Percentiles rank a stretch among this genome's conserved stretches.
Evolutionary conservation across 176 grass and related monocot species (phyloP).

Genomic region (Dactylis glomerata): DNA sequence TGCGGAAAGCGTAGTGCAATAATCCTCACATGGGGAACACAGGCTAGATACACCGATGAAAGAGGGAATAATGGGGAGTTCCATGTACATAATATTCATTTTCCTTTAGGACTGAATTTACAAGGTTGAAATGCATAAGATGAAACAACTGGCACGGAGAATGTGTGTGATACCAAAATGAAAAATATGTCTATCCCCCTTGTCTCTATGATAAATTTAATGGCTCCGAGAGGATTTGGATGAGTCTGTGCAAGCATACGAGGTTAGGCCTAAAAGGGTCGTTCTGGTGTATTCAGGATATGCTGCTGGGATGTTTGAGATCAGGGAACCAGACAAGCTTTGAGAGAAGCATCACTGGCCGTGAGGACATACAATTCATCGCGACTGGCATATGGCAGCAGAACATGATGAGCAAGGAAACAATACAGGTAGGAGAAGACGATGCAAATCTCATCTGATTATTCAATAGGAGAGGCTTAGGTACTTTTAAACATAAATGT

Average conservation of each 20-base stretch:
- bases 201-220: not conserved
- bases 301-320: not conserved
- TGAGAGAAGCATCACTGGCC: not conserved
- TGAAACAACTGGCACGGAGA: not conserved
- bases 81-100: not conserved
- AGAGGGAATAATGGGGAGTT: not conserved
- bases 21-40: not conserved
- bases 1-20: not conserved
- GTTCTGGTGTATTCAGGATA: not conserved
- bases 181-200: not conserved
- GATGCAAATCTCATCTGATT: not conserved
- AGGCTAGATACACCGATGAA: not conserved
- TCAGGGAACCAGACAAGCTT: not conserved
- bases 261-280: not conserved
- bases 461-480: not conserved
- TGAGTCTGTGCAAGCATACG: not conserved
- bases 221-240: not conserved
- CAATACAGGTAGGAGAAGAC: not conserved
- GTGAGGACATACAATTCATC: not conserved
- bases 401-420: not conserved
- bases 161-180: not conserved
- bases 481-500: not conserved
- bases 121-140: not conserved
- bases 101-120: not conserved
- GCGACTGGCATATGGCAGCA: not conserved